Conservation (phyloP, 441 rosid species). For the Bruguiera hainesii region DNA sequence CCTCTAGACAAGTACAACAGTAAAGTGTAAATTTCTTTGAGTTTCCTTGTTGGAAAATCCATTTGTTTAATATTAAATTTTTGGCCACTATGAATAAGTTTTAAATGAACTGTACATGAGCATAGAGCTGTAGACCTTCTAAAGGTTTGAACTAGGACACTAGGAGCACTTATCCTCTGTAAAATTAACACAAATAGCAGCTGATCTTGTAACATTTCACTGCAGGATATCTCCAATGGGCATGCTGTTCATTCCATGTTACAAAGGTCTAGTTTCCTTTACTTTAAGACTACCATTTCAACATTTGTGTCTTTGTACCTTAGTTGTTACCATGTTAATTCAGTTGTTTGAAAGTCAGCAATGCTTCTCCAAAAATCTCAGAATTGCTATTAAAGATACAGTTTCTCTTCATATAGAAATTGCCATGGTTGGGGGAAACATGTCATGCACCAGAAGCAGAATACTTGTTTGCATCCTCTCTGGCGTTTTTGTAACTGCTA, state of each 20-base stretch:
- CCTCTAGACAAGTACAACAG: not conserved
- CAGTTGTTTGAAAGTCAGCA: not conserved
- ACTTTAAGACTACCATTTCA: not conserved
- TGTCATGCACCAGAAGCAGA: no score
- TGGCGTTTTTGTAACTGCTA: not conserved
- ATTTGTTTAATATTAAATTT: not conserved
- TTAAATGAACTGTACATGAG: not conserved
- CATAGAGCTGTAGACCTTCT: not conserved
- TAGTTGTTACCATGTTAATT: not conserved
- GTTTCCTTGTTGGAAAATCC: not conserved
- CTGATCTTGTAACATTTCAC: conserved; percentile 21
- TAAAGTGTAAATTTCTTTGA: not conserved
- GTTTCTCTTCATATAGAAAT: not conserved
- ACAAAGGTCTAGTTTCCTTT: conserved; percentile 58
- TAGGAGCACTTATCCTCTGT: not conserved
- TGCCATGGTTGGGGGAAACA: not conserved
- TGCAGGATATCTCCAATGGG: conserved; percentile 94
- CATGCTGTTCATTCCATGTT: conserved; percentile 94
- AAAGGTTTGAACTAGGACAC: not conserved
- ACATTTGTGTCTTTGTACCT: not conserved
- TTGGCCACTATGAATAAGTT: not conserved
- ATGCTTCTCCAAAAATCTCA: not conserved
- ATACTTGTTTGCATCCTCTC: not conserved
- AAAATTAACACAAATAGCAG: not conserved
- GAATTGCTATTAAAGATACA: not conserved